Base-by-base conservation (phyloP, 805 yeast species). In the Cyberlindnera xylosilytica region DNA sequence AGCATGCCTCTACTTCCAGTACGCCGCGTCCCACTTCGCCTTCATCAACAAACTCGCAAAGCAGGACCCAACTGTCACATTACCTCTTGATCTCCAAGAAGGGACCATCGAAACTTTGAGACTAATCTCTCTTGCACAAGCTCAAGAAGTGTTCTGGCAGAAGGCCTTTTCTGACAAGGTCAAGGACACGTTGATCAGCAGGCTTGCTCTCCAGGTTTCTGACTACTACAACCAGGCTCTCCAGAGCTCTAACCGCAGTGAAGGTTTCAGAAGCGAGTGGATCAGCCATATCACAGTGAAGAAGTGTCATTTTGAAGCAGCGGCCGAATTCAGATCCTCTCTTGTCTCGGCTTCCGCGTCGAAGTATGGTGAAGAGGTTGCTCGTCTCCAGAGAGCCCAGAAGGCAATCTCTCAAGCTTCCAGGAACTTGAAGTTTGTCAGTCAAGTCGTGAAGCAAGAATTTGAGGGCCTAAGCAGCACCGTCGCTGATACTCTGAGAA, bases 91-190 rank as follows among this genome's bases (percentile, higher is more conserved):
- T 39, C 61, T 86, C 13, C 78, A 77, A 30, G 33, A 44, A 1
- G 70, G 70, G 11, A 76, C 87, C 0, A 53, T 84, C 9, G 62
- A 66, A 11, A 67, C 80, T 15, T 63, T 89, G 40, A 62, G 70
- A 28, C 51, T 58, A 11, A 55, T 88, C 27, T 76, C 77, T 76
- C 57, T 85, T 30, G 93, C 95, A 0, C 96, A 87, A 54, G 93
- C 96, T 0, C 96, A 89, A 61, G 97, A 90, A 56, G 72, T 79
- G 11, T 78, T 83, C 38, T 89, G 97, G 96, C 79, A 75, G 36
- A 81, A 81, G 53, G 88, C 96, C 0, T 61, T 69, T 0, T 60
- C 64, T 29, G 60, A 63, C 15, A 65, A 68, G 11, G 55, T 77
- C 53, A 83, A 80, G 52, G 79, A 84, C 54, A 65, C 82, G 0